Conservation (phyloP, 192 early-diverging fungal genomes). For the Linnemannia exigua region DNA sequence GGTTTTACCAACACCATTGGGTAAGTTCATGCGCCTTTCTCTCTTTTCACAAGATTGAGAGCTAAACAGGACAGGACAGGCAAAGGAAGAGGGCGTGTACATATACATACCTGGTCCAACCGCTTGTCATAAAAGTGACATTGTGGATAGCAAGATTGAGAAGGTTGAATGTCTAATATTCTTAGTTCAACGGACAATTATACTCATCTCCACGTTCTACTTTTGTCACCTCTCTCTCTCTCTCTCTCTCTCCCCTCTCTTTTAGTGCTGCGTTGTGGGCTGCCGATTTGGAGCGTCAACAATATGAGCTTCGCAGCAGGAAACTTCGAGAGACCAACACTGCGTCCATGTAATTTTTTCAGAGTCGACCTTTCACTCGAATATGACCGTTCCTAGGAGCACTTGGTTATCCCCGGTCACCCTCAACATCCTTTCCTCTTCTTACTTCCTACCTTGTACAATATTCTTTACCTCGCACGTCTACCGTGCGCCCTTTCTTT, state of each 20-base stretch:
- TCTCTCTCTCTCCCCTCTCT: background rate
- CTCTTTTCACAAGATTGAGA: background rate
- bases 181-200: background rate
- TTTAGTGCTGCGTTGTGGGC: conserved; percentile 55
- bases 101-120: background rate
- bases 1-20: conserved; percentile 65
- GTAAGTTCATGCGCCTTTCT: conserved; percentile 29
- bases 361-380: background rate
- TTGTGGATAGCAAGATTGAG: background rate
- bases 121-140: background rate
- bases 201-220: background rate
- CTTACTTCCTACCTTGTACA: background rate
- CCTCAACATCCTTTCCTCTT: background rate
- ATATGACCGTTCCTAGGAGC: background rate
- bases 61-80: background rate
- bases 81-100: background rate
- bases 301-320: conserved; percentile 38
- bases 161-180: background rate
- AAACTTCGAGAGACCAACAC: conserved; percentile 20
- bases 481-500: background rate
- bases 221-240: conserved; percentile 4
- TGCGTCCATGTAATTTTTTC: background rate
- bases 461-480: background rate
- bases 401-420: background rate
- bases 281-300: conserved; percentile 47